phyloP scores from a whole-genome alignment of 169 alveolate genomes.

The Plasmodium fragile region DNA sequence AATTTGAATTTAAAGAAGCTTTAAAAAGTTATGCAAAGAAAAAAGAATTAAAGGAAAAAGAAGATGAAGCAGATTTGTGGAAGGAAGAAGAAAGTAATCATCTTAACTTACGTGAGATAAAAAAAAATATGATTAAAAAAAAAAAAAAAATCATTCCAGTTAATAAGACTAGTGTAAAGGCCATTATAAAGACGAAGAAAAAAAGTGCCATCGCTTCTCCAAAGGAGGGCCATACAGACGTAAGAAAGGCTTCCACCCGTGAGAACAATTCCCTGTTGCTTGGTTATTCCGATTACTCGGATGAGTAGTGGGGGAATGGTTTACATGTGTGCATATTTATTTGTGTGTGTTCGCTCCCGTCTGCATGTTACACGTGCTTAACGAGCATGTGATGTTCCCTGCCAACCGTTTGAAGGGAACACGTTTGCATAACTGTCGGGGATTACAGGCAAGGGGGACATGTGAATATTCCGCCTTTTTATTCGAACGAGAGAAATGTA shows the following conservation, averaged over 20 bases:
- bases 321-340: not conserved
- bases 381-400: not conserved
- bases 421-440: not conserved
- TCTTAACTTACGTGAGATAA: slow-evolving; percentile 16
- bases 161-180: slow-evolving; percentile 37
- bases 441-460: not conserved
- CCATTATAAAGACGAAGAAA: slow-evolving; percentile 69
- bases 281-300: slow-evolving; percentile 68
- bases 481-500: not conserved
- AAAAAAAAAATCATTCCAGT: slow-evolving; percentile 16
- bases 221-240: not conserved
- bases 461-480: not conserved
- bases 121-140: slow-evolving; percentile 36
- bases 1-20: slow-evolving; percentile 56
- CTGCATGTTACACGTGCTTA: not conserved
- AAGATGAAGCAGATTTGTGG: not conserved
- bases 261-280: slow-evolving; percentile 5
- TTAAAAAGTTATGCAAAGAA: slow-evolving; percentile 29
- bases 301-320: not conserved
- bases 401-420: not conserved
- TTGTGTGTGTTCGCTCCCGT: not conserved
- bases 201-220: slow-evolving; percentile 3
- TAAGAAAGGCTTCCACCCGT: not conserved
- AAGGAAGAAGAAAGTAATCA: slow-evolving; percentile 20
- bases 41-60: slow-evolving; percentile 26